phyloP scores from a whole-genome alignment of 1,284 basidiomycete species.

The Xerocomus tenax region DNA sequence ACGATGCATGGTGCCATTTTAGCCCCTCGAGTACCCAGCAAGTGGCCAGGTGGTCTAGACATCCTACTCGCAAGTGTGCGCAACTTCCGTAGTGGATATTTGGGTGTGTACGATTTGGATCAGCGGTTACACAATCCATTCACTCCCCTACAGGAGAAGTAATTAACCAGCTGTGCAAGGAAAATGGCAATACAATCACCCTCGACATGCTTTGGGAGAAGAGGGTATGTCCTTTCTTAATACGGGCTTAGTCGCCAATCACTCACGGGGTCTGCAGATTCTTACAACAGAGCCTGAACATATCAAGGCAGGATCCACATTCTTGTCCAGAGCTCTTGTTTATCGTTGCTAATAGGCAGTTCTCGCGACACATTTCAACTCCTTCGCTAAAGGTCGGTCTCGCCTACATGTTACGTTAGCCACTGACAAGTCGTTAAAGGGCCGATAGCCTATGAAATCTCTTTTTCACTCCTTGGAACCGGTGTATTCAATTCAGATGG shows the following conservation, averaged over 20 bases:
- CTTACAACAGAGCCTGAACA: constrained; percentile 35
- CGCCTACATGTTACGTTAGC: not conserved
- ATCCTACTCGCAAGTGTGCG: constrained; percentile 19
- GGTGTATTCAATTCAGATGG: constrained; percentile 59
- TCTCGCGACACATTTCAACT: constrained; percentile 35
- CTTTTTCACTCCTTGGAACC: constrained; percentile 39
- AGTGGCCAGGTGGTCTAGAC: constrained; percentile 30
- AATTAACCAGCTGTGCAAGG: constrained; percentile 12
- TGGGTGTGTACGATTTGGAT: constrained; percentile 24
- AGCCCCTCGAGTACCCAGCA: constrained; percentile 27
- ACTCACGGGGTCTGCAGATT: constrained; percentile 13
- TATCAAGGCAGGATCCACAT: constrained; percentile 28
- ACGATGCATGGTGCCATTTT: constrained; percentile 29
- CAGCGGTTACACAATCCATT: not conserved
- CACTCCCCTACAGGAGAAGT: constrained; percentile 26
- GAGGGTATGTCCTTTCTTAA: constrained; percentile 18
- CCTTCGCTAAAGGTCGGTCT: constrained; percentile 37
- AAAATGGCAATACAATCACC: constrained; percentile 29
- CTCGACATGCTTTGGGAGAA: constrained; percentile 29
- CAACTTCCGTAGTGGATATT: constrained; percentile 28
- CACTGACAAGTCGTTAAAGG: constrained; percentile 13
- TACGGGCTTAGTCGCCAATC: not conserved
- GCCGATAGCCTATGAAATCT: constrained; percentile 18
- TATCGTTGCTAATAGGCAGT: constrained; percentile 22
- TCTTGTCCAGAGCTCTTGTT: not conserved